Conservation (phyloP, 345 rosid genomes). For the Syzygium oleosum region DNA sequence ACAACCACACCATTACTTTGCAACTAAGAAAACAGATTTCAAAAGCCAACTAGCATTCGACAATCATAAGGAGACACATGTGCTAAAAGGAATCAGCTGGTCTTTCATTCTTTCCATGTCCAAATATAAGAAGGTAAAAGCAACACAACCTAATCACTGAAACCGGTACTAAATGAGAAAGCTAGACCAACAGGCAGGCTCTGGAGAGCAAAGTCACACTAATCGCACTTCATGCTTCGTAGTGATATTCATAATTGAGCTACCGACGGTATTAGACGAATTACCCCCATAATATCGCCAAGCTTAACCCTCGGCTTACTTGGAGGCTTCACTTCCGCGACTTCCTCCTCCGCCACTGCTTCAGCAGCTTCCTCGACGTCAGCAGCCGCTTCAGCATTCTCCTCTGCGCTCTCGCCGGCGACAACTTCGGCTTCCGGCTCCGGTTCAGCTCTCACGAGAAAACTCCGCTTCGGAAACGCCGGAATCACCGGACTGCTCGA, state of each 20-base stretch:
- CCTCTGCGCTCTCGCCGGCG: conserved; percentile 5
- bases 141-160: not conserved
- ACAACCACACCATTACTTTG: not conserved
- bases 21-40: not conserved
- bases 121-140: not conserved
- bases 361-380: conserved; percentile 12
- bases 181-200: not conserved
- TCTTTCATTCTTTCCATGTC: not conserved
- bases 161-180: not conserved
- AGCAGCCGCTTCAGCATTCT: conserved; percentile 12
- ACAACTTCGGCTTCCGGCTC: conserved; percentile 20
- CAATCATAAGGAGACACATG: accelerated
- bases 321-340: conserved; percentile 33
- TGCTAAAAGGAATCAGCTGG: not conserved
- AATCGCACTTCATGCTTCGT: not conserved
- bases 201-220: not conserved
- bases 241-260: not conserved
- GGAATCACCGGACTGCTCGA: conserved; percentile 16
- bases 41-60: not conserved
- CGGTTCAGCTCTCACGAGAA: conserved; percentile 51
- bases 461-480: conserved; percentile 20
- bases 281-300: conserved; percentile 76
- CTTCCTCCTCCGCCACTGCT: conserved; percentile 18
- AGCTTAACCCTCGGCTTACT: conserved; percentile 46
- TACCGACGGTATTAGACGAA: not conserved